Percentiles rank a stretch among this genome's conserved stretches.
Evolutionary conservation across 1,284 basidiomycete species (phyloP).

Genomic region (Volvariella surrecta): DNA sequence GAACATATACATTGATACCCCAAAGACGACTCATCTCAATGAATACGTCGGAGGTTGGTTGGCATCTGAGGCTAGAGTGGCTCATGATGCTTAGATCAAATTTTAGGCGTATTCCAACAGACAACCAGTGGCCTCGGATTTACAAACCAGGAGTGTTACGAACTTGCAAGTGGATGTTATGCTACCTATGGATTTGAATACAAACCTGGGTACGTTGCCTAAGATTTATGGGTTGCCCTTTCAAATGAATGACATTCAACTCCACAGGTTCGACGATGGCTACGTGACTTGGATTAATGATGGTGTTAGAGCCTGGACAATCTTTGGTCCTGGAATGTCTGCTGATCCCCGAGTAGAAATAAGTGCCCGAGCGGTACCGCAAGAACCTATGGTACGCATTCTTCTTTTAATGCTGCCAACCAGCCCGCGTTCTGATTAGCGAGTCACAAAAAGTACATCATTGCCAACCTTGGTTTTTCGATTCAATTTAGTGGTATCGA

Average conservation of each 20-base stretch:
- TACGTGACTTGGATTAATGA: conserved; percentile 74
- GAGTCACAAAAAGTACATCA: conserved; percentile 50
- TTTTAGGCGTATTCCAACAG: conserved; percentile 47
- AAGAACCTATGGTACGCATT: conserved; percentile 64
- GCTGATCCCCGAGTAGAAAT: conserved; percentile 55
- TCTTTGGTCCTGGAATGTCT: conserved; percentile 55
- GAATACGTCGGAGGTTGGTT: conserved; percentile 30
- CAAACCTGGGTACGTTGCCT: conserved; percentile 20
- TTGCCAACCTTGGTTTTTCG: conserved; percentile 48
- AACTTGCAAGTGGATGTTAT: conserved; percentile 31
- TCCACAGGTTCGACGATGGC: conserved; percentile 34
- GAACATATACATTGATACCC: conserved; percentile 29
- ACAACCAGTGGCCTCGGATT: conserved; percentile 29
- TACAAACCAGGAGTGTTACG: conserved; percentile 36
- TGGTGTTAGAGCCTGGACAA: conserved; percentile 57
- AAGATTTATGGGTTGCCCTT: conserved; percentile 2
- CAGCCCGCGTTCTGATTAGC: not conserved
- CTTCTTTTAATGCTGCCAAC: conserved; percentile 1
- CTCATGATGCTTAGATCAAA: conserved; percentile 45
- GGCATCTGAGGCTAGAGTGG: not conserved
- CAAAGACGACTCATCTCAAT: conserved; percentile 20
- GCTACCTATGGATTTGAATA: conserved; percentile 35
- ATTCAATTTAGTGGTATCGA: conserved; percentile 58
- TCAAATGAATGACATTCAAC: not conserved
- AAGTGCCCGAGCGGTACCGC: conserved; percentile 55